Base-by-base conservation (phyloP, 2,329 filamentous ascomycete genomes). In the Exophiala xenobiotica region DNA sequence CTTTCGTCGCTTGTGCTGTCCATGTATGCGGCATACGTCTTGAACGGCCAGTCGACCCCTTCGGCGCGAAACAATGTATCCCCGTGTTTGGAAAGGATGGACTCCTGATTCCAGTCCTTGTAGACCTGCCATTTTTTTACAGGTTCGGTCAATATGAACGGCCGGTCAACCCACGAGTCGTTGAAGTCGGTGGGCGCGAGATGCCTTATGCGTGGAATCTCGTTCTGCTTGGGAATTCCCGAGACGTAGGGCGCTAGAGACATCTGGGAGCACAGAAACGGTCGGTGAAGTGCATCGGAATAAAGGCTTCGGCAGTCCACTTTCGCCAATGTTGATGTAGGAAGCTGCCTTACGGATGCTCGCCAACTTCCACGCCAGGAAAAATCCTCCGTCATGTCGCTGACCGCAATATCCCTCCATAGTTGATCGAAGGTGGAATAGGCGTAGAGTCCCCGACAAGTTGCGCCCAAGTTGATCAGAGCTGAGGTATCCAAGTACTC, bases 41-140 rank as follows among this genome's bases (percentile, higher is more conserved):
- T 75, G 56, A 96, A 80, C 0, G 85, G 82, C 92, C 92, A 97
- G 70, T 96, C 90, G 4, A 97, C 91, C 0, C 90, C 87, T 75
- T 97, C 93, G 7, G 92, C 92, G 33, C 90, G 83, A 69, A 97
- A 96, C 44, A 80, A 77, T 2, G 86, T 78, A 43, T 84, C 70
- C 1, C 78, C 74, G 66, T 90, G 90, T 54, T 76, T 74, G n/a
- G 74, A 63, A 1, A 86, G 73, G 1, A 97, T 76, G 7, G 71
- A 71, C n/a, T 86, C 77, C 8, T 87, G 78, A 2, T 80, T 85
- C 92, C 92, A 97, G 22, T 79, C 74, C 29, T 78, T 75, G 68
- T 80, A 90, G 1, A 86, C 83, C 1, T 88, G 88, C 92, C 93
- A 97, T 55, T 81, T 67, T 63, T 84, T 87, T 53, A 96, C 87